Evolutionary conservation across 139 green algal genomes (phyloP), one percentile per base, ranked within the genome.

Genomic region (Gonium pectorale): DNA sequence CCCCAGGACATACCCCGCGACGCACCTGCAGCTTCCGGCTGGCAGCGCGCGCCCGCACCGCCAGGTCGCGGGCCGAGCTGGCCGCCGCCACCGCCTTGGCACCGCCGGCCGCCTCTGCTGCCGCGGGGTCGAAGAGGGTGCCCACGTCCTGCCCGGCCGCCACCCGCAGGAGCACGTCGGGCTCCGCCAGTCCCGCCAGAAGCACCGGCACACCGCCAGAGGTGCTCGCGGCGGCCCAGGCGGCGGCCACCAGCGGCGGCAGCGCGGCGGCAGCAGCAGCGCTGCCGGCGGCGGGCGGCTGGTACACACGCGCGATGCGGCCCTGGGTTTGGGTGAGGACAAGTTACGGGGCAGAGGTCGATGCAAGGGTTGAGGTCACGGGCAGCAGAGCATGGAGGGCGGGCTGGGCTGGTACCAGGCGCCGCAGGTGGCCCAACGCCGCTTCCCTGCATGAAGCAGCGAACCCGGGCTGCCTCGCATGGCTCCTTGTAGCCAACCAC

Each of bases 1-100:
- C n/a, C n/a, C n/a, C n/a, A n/a, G n/a, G n/a, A n/a, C n/a, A n/a
- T n/a, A n/a, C n/a, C n/a, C n/a, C n/a, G n/a, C n/a, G n/a, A n/a
- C n/a, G 26, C 74, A 71, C 75, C 86, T 98, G 94, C 70, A 99
- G 92, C 77, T 92, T 87, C 27, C 96, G 87, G 2, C 93, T 96
- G 31, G 96, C 96, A 29, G 81, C 83, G 9, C 97, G 89, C 0
- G 97, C 96, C n/a, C 88, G 86, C 51, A 92, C 46, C 62, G 67
- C 83, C 83, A 88, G 85, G 66, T 88, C 83, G 2, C 83, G 64
- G 1, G 73, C 67, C 9, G 17, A 75, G 70, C 63, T 80, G 67
- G 67, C 80, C 22, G 80, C 63, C 8, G 67, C 80, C 2, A 67
- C 67, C 0, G 78, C 78, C 44, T 66, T 63, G 43, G 33, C n/a